A percentile compares a stretch with the other conserved stretches of the same genome.
Conservation (phyloP, 1,139 yeast species). For the Zygosaccharomyces pseudobailii region DNA sequence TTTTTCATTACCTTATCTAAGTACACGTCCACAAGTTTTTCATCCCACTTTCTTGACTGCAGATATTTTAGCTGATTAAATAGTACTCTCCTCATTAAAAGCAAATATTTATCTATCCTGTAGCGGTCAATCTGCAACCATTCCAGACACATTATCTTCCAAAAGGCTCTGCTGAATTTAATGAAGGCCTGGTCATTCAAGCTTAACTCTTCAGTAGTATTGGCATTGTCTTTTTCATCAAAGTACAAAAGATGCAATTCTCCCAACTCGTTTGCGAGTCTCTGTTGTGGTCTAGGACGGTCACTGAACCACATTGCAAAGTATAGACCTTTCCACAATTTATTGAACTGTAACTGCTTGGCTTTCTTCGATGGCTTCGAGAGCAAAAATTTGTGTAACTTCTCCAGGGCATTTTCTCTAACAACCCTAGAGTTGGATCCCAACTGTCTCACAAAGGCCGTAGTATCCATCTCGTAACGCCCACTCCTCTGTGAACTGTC, state of each 20-base stretch:
- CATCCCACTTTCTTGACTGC: constrained; percentile 53
- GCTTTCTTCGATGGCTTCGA: constrained; percentile 37
- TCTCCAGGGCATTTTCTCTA: constrained; percentile 70
- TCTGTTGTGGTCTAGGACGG: constrained; percentile 85
- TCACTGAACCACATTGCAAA: constrained; percentile 96
- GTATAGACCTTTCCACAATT: constrained; percentile 91
- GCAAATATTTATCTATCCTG: constrained; percentile 81
- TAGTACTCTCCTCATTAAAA: constrained; percentile 73
- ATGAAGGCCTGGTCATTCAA: constrained; percentile 35
- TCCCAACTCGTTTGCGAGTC: constrained; percentile 71
- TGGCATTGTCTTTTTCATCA: constrained; percentile 17
- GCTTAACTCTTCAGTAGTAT: constrained; percentile 28
- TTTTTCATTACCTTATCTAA: constrained; percentile 35
- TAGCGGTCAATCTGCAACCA: constrained; percentile 84
- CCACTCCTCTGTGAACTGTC: background rate
- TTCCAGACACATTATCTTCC: constrained; percentile 73
- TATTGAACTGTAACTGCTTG: constrained; percentile 58
- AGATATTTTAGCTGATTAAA: constrained; percentile 61
- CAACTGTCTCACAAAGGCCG: constrained; percentile 66
- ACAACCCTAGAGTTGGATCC: constrained; percentile 56
- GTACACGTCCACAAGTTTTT: constrained; percentile 44
- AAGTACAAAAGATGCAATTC: constrained; percentile 42
- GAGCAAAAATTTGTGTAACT: constrained; percentile 56
- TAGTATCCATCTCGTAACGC: constrained; percentile 31
- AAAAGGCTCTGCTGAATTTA: constrained; percentile 68